Base-by-base conservation (phyloP, 495 filamentous ascomycete genomes). In the Trichoderma erinaceum region DNA sequence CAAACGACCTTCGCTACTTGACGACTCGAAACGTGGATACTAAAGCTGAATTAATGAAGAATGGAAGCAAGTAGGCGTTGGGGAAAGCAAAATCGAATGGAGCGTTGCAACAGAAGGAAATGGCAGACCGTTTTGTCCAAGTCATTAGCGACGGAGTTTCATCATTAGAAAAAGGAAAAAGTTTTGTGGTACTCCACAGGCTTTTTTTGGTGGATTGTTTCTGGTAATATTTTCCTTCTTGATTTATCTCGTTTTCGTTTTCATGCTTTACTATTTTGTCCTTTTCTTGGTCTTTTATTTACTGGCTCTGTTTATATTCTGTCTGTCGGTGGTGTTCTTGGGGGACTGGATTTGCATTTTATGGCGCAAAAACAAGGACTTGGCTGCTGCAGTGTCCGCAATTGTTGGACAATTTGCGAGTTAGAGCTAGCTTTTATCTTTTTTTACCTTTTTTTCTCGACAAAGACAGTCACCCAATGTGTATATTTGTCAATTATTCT, bases 101-200 rank as follows among this genome's bases (percentile, higher is more conserved):
- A n/a, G n/a, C n/a, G n/a, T n/a, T 38, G 35, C 35, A 38, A 38
- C 35, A 38, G 35, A 48, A 48, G 12, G 10, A 48, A 48, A 48
- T 27, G 23, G 16, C 25, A 21, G 27, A 32, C 56, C 25, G 12
- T 32, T 32, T 15, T 61, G 44, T 48, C 44, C 27, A 8, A 52
- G 56, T 32, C 56, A 61, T 61, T 32, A 61, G 56, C 56, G 56
- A 61, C 56, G 56, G 56, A 61, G 56, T 61, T 61, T 61, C 27
- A 29, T 61, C 23, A 21, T 58, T 58, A 16, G 44, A 48, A 18
- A 48, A 48, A n/a, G n/a, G 7, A 7, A 48, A 58, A 23, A 61
- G 27, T 23, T 29, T 25, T 61, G 50, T 23, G 50, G 16, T 56
- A 25, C 11, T 11, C 50, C 50, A 11, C 50, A 56, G 50, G 10